Base-by-base conservation (phyloP, 1,284 basidiomycete species). In the Tylopilus sp. region DNA sequence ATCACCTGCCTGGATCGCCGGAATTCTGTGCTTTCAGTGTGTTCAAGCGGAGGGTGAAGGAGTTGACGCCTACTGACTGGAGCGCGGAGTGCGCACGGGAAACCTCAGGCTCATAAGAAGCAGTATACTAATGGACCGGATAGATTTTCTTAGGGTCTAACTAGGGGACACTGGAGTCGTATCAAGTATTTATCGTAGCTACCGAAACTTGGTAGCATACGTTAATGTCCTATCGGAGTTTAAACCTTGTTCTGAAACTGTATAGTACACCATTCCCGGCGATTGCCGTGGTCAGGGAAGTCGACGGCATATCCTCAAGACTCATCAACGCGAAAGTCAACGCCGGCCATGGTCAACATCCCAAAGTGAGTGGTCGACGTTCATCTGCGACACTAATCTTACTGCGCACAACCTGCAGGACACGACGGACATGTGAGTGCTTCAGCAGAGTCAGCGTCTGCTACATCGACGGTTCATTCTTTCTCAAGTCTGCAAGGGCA, bases 401-500 rank as follows among this genome's bases (percentile, higher is more conserved):
- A 60, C 64, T 10, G 19, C n/a, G n/a, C 54, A 33, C 41, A 19
- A 61, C 18, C 63, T 61, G 13, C 67, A 94, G 92, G 85, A 94
- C 93, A 74, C 92, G 93, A 84, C 87, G 91, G 81, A 94, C 93
- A 74, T 94, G 92, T 94, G 81, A 89, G 92, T 85, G 53, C 15
- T 53, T 44, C 8, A 44, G 33, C 44, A 18, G 39, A 44, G 53
- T 75, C 69, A 44, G n/a, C 53, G 56, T 58, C 32, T 33, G 60
- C 41, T 22, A 15, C 26, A 49, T 53, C 41, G 63, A 55, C 22
- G 18, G 44, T 57, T 67, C 52, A 66, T 57, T 29, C 24, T 16
- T 60, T 44, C 56, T 26, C 47, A 80, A 93, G 97, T 92, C 89
- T 99, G 97, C 95, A 98, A 98, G 89, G 95, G 95, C 83, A 99